Evolutionary conservation across 106 monocot species (phyloP), one percentile per base, ranked within the genome.

Genomic region (Acorus calamus): DNA sequence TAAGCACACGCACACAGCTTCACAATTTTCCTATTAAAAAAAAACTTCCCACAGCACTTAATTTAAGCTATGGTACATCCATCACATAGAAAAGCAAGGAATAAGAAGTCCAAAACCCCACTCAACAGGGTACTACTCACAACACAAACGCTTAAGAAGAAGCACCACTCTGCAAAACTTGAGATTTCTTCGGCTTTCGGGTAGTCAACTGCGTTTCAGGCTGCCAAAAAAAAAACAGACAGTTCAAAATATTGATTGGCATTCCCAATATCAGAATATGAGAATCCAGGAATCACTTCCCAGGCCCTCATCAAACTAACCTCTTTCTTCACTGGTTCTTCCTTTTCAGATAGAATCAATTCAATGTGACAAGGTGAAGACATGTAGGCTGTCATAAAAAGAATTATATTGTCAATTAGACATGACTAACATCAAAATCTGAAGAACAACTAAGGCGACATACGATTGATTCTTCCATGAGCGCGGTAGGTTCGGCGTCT

Each of bases 171-270:
- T 57, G 55, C 60, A 67, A 49, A 53, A 59, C 64, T 56, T 53
- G 56, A 56, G 57, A 14, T 72, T 72, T 78, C 56, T 66, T 77
- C 1, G 72, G 50, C 51, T 66, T 72, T 49, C 58, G 62, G 2
- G 50, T 2, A 9, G 72, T 56, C 47, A 78, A 55, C 63, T 78
- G 78, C 4, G 73, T 73, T 51, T 78, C 78, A 46, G 78, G 78
- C 78, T 78, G 71, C 53, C 9, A 28, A 28, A 66, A 7, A 55
- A 45, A 14, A 45, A 50, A n/a, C 0, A 49, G 11, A 28, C 28
- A 28, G 28, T 28, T 28, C 28, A 28, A 28, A 28, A 28, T 28
- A 28, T 28, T 28, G 28, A 28, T 0, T 28, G 28, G 28, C 28
- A 28, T 28, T 28, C 28, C 28, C 28, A 28, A 0, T 1, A 28